phyloP scores from a whole-genome alignment of 495 filamentous ascomycete species.

The Evansstolkia leycettana region DNA sequence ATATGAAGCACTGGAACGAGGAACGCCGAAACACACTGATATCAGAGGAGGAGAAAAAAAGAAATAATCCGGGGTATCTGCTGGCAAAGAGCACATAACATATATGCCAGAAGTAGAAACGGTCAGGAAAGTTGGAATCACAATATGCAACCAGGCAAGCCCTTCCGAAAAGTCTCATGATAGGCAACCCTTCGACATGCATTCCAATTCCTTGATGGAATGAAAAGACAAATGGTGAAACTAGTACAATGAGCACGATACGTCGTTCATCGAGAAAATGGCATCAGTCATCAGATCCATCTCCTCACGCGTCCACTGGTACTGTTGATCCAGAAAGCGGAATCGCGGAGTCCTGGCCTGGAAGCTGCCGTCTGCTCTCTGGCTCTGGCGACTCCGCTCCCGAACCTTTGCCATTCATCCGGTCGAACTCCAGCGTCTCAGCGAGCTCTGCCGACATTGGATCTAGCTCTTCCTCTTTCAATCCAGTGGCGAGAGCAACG shows the following conservation, averaged over 20 bases:
- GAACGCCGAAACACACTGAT: too few species aligned
- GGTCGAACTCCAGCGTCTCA: conserved; percentile 34
- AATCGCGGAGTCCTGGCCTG: conserved; percentile 15
- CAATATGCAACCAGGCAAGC: too few species aligned
- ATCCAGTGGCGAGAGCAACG: conserved; percentile 35
- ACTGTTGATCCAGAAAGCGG: conserved; percentile 16
- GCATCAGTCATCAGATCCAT: too few species aligned
- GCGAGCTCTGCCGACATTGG: conserved; percentile 35
- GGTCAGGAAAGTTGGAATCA: not conserved
- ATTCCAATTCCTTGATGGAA: too few species aligned
- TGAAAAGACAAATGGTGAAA: too few species aligned
- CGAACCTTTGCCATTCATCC: conserved; percentile 26
- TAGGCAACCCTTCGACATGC: too few species aligned
- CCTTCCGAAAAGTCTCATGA: too few species aligned
- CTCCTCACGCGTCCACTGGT: conserved; percentile 23
- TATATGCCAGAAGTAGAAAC: conserved; percentile 7
- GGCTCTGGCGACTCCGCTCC: conserved; percentile 17
- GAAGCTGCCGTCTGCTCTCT: conserved; percentile 9
- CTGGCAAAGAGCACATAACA: conserved; percentile 8
- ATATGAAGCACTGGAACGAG: too few species aligned
- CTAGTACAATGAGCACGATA: too few species aligned
- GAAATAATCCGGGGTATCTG: conserved; percentile 9
- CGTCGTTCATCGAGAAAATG: too few species aligned
- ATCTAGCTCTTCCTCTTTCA: conserved; percentile 38
- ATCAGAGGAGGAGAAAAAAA: conserved; percentile 1